Evolutionary conservation across 805 yeast genomes (phyloP).

Genomic region (Yarrowia hollandica): DNA sequence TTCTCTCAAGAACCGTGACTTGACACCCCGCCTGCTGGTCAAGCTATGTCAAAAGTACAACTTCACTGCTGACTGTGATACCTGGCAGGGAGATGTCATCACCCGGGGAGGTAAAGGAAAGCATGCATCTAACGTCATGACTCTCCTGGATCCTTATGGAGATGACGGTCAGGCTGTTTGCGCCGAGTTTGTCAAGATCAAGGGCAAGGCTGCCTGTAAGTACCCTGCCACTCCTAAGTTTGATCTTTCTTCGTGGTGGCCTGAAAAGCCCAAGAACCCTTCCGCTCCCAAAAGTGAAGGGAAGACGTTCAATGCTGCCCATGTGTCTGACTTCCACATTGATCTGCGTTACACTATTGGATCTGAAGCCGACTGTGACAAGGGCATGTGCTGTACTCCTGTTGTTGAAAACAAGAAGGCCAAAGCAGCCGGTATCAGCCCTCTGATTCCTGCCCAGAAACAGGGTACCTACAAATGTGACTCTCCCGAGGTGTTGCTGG

Average conservation of each 20-base stretch:
- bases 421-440: neutral
- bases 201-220: conserved; percentile 4
- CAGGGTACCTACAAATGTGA: conserved; percentile 67
- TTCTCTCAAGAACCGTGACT: neutral
- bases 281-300: conserved; percentile 43
- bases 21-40: neutral
- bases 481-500: conserved; percentile 62
- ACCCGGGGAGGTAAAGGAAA: conserved; percentile 8
- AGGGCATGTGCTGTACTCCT: conserved; percentile 59
- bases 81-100: conserved; percentile 8
- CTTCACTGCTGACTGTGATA: neutral
- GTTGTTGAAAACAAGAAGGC: conserved; percentile 22
- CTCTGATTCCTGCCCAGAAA: conserved; percentile 53
- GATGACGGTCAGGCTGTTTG: conserved; percentile 57
- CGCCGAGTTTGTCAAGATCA: conserved; percentile 44
- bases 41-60: neutral
- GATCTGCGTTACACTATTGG: conserved; percentile 51
- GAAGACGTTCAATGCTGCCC: conserved; percentile 59
- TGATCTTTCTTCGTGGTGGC: conserved; percentile 31
- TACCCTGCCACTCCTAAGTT: neutral
- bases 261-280: conserved; percentile 50
- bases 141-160: conserved; percentile 53
- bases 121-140: conserved; percentile 52
- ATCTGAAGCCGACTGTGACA: conserved; percentile 48
- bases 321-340: conserved; percentile 65